Evolutionary conservation across 2,329 filamentous ascomycete species (phyloP).

Genomic region (Byssochlamys sp.): DNA sequence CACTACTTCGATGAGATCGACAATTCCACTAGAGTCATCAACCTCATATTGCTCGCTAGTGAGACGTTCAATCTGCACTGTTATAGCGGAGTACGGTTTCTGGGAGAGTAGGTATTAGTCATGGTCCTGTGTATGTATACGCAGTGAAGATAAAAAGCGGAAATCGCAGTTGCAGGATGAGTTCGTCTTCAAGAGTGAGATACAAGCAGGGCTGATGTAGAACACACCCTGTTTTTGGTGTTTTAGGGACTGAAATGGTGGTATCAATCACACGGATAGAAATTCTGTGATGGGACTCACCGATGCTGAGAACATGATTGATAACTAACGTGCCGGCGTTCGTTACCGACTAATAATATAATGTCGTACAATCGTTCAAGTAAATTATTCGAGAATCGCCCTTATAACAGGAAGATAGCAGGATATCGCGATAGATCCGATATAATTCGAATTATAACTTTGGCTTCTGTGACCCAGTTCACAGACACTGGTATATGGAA

Average conservation of each 20-base stretch:
- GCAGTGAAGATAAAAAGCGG: neutral
- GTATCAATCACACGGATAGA: neutral
- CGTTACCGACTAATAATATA: neutral
- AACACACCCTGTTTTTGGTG: neutral
- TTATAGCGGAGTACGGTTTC: conserved; percentile 88
- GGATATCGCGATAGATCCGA: neutral
- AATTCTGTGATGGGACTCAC: conserved; percentile 12
- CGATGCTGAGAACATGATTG: conserved; percentile 27
- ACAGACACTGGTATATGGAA: neutral
- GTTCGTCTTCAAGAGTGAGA: neutral
- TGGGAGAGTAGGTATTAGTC: conserved; percentile 33
- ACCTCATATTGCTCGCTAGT: conserved; percentile 84
- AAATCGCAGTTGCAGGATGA: too few species aligned
- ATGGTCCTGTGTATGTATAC: neutral
- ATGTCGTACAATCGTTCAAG: neutral
- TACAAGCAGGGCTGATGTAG: neutral
- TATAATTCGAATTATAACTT: neutral
- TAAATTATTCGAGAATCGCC: neutral
- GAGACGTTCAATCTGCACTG: conserved; percentile 80
- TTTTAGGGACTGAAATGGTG: neutral
- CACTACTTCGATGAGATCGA: conserved; percentile 88
- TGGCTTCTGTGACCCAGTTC: neutral
- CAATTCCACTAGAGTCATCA: conserved; percentile 82
- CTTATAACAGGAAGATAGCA: neutral
- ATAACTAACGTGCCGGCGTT: neutral